Evolutionary conservation across 1,139 yeast genomes (phyloP).

Genomic region (Blastobotrys arbuscula): DNA sequence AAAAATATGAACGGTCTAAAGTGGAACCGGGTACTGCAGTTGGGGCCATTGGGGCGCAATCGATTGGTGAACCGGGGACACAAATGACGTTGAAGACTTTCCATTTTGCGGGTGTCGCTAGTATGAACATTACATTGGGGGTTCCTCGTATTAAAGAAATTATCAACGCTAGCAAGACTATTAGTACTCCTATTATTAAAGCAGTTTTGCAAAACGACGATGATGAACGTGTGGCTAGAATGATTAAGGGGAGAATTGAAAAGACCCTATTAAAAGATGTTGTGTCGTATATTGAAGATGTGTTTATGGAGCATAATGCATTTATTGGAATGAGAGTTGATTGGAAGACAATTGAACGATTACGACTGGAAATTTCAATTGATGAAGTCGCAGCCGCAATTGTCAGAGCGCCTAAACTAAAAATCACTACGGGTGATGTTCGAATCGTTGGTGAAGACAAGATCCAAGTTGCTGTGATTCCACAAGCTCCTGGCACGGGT

Average conservation of each 20-base stretch:
- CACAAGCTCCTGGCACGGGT: slow-evolving; percentile 42
- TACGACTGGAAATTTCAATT: slow-evolving; percentile 81
- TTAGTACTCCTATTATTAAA: slow-evolving; percentile 94
- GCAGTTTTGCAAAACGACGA: slow-evolving; percentile 88
- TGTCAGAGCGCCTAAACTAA: slow-evolving; percentile 79
- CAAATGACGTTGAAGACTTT: slow-evolving; percentile 98
- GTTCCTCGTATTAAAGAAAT: slow-evolving; percentile 99
- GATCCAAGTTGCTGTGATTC: slow-evolving; percentile 73
- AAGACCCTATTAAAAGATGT: slow-evolving; percentile 85
- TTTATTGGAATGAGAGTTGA: slow-evolving; percentile 80
- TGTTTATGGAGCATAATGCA: slow-evolving; percentile 75
- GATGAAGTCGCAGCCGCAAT: slow-evolving; percentile 86
- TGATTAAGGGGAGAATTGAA: slow-evolving; percentile 95
- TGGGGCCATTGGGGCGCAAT: slow-evolving; percentile 98
- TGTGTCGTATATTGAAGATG: slow-evolving; percentile 87
- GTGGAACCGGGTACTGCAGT: slow-evolving; percentile 99
- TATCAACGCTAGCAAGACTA: slow-evolving; percentile 91
- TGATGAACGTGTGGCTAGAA: slow-evolving; percentile 97
- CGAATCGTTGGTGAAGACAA: slow-evolving; percentile 60
- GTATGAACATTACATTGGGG: slow-evolving; percentile 98
- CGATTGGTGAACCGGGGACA: slow-evolving; percentile 99
- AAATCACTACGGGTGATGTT: slow-evolving; percentile 70
- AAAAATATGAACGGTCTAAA: slow-evolving; percentile 80
- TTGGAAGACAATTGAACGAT: slow-evolving; percentile 73
- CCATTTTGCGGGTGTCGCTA: slow-evolving; percentile 99